Evolutionary conservation across 805 yeast species (phyloP).

Genomic region (Candida maris): DNA sequence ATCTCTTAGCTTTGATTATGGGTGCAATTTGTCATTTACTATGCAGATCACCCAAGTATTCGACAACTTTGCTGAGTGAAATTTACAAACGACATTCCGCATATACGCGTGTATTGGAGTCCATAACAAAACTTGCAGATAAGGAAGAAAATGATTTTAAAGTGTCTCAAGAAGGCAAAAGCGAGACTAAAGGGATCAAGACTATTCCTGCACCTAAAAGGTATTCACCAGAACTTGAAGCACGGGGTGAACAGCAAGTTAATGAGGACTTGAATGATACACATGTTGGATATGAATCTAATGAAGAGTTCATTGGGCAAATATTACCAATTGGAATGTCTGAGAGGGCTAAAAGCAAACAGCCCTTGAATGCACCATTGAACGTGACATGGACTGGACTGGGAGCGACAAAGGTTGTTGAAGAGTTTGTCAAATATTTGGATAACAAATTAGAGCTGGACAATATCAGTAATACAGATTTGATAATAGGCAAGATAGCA

Average conservation of each 20-base stretch:
- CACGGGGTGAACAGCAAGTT: background rate
- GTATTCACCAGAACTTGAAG: background rate
- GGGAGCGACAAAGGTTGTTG: slow-evolving; percentile 42
- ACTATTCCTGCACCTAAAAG: too few relatives aligned
- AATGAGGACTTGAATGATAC: background rate
- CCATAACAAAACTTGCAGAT: slow-evolving; percentile 31
- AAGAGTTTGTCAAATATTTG: slow-evolving; percentile 32
- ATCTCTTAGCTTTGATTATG: slow-evolving; percentile 55
- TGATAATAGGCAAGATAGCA: slow-evolving; percentile 40
- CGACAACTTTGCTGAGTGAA: slow-evolving; percentile 51
- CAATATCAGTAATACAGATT: slow-evolving; percentile 25
- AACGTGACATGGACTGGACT: slow-evolving; percentile 55
- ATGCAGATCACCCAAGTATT: slow-evolving; percentile 47
- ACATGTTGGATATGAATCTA: background rate
- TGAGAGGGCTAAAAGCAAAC: slow-evolving; percentile 48
- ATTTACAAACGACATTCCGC: slow-evolving; percentile 40
- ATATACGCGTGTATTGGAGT: slow-evolving; percentile 35
- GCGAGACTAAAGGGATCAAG: background rate
- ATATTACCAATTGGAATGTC: slow-evolving; percentile 61
- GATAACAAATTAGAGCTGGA: slow-evolving; percentile 33
- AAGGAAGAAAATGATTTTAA: slow-evolving; percentile 15
- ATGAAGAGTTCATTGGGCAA: slow-evolving; percentile 29
- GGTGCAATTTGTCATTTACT: slow-evolving; percentile 53
- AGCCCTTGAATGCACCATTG: slow-evolving; percentile 47
- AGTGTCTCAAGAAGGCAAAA: slow-evolving; percentile 1